Base-by-base conservation (phyloP, 768 basidiomycete genomes). In the Phlebiopsis flavidoalba region DNA sequence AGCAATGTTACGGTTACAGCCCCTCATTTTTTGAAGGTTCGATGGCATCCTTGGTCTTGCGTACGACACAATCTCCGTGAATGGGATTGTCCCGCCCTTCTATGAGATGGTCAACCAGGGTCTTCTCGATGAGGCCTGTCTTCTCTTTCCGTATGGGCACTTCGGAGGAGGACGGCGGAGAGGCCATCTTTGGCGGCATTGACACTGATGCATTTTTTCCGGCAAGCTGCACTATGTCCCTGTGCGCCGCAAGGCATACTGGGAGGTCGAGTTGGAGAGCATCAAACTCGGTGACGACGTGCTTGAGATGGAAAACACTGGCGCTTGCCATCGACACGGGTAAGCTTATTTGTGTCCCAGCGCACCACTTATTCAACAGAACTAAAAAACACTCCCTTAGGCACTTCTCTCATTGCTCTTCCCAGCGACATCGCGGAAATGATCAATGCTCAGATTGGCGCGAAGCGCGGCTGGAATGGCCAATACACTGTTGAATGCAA, bases 391-490 rank as follows among this genome's bases (percentile, higher is more conserved):
- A 35, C 47, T 49, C 12, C 55, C 8, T 21, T 70, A 87, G 94
- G 95, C 58, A 98, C 97, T 45, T 95, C 93, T 7, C 80, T 98
- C 62, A 98, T 98, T 67, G 96, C 89, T 53, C 79, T 96, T 53
- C 96, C 96, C 54, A 86, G 88, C 60, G 96, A 98, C 69, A 82
- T 98, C 57, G 95, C 97, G 56, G 97, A 99, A 80, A 93, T 99
- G 93, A 79, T 99, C 68, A 98, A 99, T 76, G 79, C 89, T 35
- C 87, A 90, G 73, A 97, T 99, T 57, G 97, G 97, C 61, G 96
- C 96, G 14, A 90, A 83, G 77, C 93, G 88, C 70, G 85, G 88
- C 1, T 98, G 95, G 95, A 97, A 91, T 70, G 97, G 96, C 45
- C 96, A 98, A 74, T 97, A 96, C 71, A 85, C 85, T 24, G 79